Percentiles rank a stretch among this genome's conserved stretches.
These are phyloP conservation scores for Trichocladium antarcticum DNA, from an alignment of 495 filamentous ascomycete species.

Conservation along the genomic window DNA sequence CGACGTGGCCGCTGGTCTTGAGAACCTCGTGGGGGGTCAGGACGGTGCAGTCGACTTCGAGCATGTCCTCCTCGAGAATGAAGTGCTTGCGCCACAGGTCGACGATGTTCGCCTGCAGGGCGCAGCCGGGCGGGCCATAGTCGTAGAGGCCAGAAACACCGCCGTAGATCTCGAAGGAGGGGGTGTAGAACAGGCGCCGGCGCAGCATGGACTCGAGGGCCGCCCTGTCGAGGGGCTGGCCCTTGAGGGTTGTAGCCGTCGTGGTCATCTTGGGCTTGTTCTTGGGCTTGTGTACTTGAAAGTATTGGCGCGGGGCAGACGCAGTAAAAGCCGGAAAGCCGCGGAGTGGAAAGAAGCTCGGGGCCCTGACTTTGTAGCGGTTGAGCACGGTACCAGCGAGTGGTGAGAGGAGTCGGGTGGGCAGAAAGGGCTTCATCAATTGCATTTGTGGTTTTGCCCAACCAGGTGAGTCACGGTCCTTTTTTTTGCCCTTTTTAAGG, in stretches of 20 bases:
- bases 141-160: slow-evolving; percentile 79
- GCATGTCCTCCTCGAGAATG: slow-evolving; percentile 76
- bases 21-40: slow-evolving; percentile 81
- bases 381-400: slow-evolving; percentile 20
- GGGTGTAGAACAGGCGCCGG: slow-evolving; percentile 86
- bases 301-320: slow-evolving; percentile 15
- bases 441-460: slow-evolving; percentile 10
- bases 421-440: slow-evolving; percentile 20
- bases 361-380: slow-evolving; percentile 6
- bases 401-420: slow-evolving; percentile 15
- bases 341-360: slow-evolving; percentile 10
- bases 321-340: slow-evolving; percentile 9
- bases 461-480: slow-evolving; percentile 24
- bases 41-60: slow-evolving; percentile 78
- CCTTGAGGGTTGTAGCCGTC: slow-evolving; percentile 64
- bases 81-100: slow-evolving; percentile 92
- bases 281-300: background rate
- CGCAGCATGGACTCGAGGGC: slow-evolving; percentile 73
- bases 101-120: slow-evolving; percentile 73
- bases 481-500: slow-evolving; percentile 3
- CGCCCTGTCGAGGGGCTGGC: slow-evolving; percentile 72
- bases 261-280: slow-evolving; percentile 40
- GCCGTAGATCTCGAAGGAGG: slow-evolving; percentile 88
- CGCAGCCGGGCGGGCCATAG: slow-evolving; percentile 72
- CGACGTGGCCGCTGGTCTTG: slow-evolving; percentile 94